Percentiles rank a stretch among this genome's conserved stretches.
These are phyloP conservation scores for Colletotrichum sp. DNA, from an alignment of 2,329 filamentous ascomycete species.

Conservation along the genomic window DNA sequence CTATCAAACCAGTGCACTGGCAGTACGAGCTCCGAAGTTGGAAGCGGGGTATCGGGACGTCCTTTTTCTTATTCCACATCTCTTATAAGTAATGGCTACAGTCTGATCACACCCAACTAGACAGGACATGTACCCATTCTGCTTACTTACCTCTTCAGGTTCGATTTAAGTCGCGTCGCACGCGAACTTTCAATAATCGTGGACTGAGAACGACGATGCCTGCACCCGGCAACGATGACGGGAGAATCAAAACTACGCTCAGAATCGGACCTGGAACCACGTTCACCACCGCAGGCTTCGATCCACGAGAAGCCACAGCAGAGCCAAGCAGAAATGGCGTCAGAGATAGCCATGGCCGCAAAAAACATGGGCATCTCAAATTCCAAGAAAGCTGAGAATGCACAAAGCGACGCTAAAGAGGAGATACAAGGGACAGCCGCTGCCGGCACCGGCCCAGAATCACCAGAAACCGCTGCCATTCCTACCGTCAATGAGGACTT, in stretches of 20 bases:
- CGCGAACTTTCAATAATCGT: not conserved
- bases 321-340: not conserved
- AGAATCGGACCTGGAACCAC: not conserved
- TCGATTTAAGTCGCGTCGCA: rapidly evolving
- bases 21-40: not conserved
- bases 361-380: not conserved
- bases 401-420: not conserved
- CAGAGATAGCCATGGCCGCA: not conserved
- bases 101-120: rapidly evolving
- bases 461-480: not conserved
- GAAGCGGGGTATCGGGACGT: not conserved
- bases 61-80: not conserved
- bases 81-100: not conserved
- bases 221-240: not conserved
- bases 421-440: not conserved
- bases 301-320: not conserved
- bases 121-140: not conserved
- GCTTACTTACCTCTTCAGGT: not conserved
- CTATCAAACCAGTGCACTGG: not conserved
- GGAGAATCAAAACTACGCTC: rapidly evolving
- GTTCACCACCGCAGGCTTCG: not conserved
- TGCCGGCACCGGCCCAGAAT: rapidly evolving
- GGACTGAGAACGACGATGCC: not conserved
- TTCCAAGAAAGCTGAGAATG: not conserved
- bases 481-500: not conserved